Base-by-base conservation (phyloP, 148 eudicot species). In the Dysphania ambrosioides region DNA sequence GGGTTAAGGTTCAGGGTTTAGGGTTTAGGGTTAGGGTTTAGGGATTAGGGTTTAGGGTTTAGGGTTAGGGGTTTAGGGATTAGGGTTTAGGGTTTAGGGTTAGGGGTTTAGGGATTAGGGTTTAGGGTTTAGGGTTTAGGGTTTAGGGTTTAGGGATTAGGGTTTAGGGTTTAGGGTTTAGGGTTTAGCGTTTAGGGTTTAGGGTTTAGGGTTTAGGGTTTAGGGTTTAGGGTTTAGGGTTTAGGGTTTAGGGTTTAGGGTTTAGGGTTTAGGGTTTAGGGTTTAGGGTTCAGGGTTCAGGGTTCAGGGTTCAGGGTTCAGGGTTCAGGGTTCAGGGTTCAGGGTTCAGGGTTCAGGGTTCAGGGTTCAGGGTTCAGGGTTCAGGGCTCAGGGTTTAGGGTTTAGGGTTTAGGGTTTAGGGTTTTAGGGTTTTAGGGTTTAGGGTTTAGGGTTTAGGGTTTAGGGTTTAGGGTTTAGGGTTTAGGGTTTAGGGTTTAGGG, bases 41-140 rank as follows among this genome's bases (percentile, higher is more conserved):
- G 78, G 78, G 78, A 66, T 75, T 75, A 66, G 78, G 78, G 78
- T 66, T 75, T 64, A 75, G 78, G 78, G 78, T 75, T 75, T 75
- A 75, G 78, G 78, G 78, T 75, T 75, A 66, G 66, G 78, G 78
- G 78, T 75, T 38, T 65, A 71, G 78, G 42, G 78, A 66, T 75
- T 73, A 75, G 78, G 78, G 78, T 75, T 75, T 66, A 75, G 78
- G 78, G 77, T 74, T 74, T 74, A 74, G 77, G 77, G 77, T 75
- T 75, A 66, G 66, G 78, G 78, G 78, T 75, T 74, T 62, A 65
- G 77, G 76, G 71, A 66, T 75, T 66, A 67, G 78, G 78, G 71
- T 75, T 75, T 49, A 56, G 78, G 78, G 62, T 75, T 75, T 49
- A 56, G 78, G 78, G 62, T 75, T 75, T 49, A 56, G 78, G 78